Evolutionary conservation across 768 basidiomycete species (phyloP).

Genomic region (Steccherinum ochraceum): DNA sequence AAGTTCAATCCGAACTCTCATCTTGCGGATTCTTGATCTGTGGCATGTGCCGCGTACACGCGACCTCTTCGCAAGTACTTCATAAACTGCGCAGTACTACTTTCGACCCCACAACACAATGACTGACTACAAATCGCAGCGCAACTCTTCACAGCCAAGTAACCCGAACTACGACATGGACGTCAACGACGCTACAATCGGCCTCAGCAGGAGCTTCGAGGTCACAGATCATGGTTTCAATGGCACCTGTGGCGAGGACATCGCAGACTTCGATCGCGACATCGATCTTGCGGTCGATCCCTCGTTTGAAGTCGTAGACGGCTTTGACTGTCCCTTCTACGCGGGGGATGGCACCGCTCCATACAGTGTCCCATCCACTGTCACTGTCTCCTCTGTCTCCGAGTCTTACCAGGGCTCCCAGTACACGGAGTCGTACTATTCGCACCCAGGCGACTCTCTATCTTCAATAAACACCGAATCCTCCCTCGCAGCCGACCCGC

Average conservation of each 20-base stretch:
- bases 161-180: not conserved
- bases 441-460: slow-evolving; percentile 34
- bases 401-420: slow-evolving; percentile 44
- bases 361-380: slow-evolving; percentile 68
- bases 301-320: slow-evolving; percentile 45
- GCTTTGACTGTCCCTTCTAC: slow-evolving; percentile 43
- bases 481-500: slow-evolving; percentile 36
- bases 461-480: slow-evolving; percentile 41
- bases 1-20: too few relatives aligned
- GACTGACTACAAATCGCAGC: slow-evolving; percentile 9
- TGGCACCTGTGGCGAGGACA: slow-evolving; percentile 12
- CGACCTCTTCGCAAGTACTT: slow-evolving; percentile 6
- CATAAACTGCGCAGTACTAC: slow-evolving; percentile 3
- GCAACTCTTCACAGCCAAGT: slow-evolving; percentile 3
- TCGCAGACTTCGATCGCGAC: slow-evolving; percentile 64
- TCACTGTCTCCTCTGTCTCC: slow-evolving; percentile 76
- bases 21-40: slow-evolving; percentile 11
- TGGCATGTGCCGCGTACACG: slow-evolving; percentile 7
- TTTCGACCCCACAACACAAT: not conserved
- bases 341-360: slow-evolving; percentile 57
- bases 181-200: slow-evolving; percentile 12
- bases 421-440: slow-evolving; percentile 65
- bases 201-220: not conserved
- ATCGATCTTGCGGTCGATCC: slow-evolving; percentile 34
- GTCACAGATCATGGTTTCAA: too few relatives aligned